A percentile compares a stretch with the other conserved stretches of the same genome.
Conservation (phyloP, 805 yeast genomes). For the Lipomyces spencermartinsiae region DNA sequence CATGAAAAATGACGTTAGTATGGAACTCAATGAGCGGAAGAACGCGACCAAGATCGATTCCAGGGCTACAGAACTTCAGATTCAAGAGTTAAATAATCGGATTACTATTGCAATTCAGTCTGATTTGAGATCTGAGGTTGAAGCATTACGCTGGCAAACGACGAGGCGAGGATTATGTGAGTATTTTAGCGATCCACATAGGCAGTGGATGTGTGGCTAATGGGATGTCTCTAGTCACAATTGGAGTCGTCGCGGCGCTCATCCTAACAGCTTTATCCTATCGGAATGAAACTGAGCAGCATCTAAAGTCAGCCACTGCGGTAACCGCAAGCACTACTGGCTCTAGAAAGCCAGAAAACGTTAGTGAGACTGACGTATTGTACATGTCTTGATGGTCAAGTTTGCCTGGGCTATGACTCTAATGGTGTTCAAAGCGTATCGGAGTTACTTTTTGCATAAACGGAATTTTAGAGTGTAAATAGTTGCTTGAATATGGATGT, state of each 20-base stretch:
- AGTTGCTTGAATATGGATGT: not conserved
- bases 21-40: constrained; percentile 84
- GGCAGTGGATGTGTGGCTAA: not conserved
- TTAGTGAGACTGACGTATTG: constrained; percentile 1
- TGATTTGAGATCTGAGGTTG: constrained; percentile 84
- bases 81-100: constrained; percentile 83
- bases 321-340: constrained; percentile 14
- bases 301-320: constrained; percentile 12
- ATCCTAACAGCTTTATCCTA: constrained; percentile 27
- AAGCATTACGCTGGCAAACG: constrained; percentile 89
- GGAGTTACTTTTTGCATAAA: not conserved
- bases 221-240: constrained; percentile 22
- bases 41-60: constrained; percentile 81
- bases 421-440: not conserved
- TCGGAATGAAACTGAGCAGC: constrained; percentile 22
- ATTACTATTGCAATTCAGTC: constrained; percentile 82
- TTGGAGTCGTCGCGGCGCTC: constrained; percentile 32
- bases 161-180: constrained; percentile 77
- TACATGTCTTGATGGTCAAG: not conserved
- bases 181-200: constrained; percentile 2
- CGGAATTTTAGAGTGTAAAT: not conserved
- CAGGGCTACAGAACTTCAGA: constrained; percentile 66
- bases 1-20: constrained; percentile 76
- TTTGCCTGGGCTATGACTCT: not conserved
- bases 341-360: constrained; percentile 6